Evolutionary conservation across 23 red algal species (phyloP).

Genomic region (Gracilaria domingensis): DNA sequence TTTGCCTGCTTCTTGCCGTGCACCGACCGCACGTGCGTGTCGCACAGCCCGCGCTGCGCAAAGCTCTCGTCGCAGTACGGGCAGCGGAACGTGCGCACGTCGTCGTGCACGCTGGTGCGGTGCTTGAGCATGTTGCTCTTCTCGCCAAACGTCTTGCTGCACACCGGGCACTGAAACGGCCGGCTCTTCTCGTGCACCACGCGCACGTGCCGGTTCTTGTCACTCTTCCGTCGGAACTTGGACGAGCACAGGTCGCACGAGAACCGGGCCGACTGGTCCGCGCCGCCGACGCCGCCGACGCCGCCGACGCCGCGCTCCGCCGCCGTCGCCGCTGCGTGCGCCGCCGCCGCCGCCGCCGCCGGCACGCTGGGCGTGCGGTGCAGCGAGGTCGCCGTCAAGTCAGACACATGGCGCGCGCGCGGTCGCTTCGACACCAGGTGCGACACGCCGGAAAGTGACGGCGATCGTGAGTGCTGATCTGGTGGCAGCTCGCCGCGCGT

Average conservation of each 20-base stretch:
- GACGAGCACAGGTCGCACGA: slow-evolving; percentile 42
- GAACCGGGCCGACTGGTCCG: not conserved
- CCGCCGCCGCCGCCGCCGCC: not conserved
- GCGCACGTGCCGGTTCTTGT: slow-evolving; percentile 70
- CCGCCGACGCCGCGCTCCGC: too few relatives aligned
- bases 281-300: not conserved
- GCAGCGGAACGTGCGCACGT: slow-evolving; percentile 62
- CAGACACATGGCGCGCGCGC: not conserved
- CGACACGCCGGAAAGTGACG: slow-evolving; percentile 46
- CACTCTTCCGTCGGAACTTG: slow-evolving; percentile 59
- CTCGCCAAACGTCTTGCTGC: slow-evolving; percentile 66
- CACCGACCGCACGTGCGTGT: slow-evolving; percentile 51
- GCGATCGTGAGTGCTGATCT: slow-evolving; percentile 27
- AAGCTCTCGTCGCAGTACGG: slow-evolving; percentile 56
- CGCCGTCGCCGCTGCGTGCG: not conserved
- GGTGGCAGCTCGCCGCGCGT: not conserved
- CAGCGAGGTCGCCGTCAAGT: not conserved
- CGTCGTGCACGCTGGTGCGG: slow-evolving; percentile 60
- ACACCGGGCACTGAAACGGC: slow-evolving; percentile 52
- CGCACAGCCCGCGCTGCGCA: slow-evolving; percentile 62
- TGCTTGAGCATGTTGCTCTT: slow-evolving; percentile 75
- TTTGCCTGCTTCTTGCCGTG: slow-evolving; percentile 70
- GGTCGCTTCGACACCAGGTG: slow-evolving; percentile 5
- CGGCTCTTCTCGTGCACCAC: slow-evolving; percentile 76
- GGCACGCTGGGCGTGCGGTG: slow-evolving; percentile 1